phyloP scores from a whole-genome alignment of 1,284 basidiomycete genomes.

The Ceratobasidium sp. region DNA sequence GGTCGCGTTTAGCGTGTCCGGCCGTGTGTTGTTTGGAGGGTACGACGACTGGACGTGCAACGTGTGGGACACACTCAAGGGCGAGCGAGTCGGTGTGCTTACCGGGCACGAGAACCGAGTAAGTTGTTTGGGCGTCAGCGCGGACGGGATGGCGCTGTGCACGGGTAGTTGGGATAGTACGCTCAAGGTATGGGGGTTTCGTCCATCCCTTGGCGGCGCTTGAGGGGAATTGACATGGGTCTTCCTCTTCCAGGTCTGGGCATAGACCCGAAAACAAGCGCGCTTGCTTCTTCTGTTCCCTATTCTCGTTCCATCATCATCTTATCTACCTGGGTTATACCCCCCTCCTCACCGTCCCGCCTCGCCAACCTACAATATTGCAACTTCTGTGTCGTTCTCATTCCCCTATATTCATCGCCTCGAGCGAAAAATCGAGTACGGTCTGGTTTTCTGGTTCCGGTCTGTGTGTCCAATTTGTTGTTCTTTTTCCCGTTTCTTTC shows the following conservation, averaged over 20 bases:
- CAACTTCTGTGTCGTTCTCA: too few species aligned
- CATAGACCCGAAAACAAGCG: conserved; percentile 54
- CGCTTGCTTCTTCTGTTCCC: background rate
- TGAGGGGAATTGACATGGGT: background rate
- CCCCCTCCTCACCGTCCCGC: background rate
- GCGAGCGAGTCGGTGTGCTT: conserved; percentile 95
- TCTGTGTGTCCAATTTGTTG: conserved; percentile 14
- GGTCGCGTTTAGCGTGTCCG: conserved; percentile 97
- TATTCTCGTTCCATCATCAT: background rate
- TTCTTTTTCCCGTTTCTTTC: conserved; percentile 3
- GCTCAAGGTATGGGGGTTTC: conserved; percentile 78
- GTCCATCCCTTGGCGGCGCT: background rate
- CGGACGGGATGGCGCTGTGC: conserved; percentile 97
- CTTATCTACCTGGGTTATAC: conserved; percentile 17
- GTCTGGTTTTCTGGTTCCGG: background rate
- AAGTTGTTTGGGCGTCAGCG: conserved; percentile 94
- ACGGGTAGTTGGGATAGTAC: conserved; percentile 99
- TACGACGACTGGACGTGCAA: conserved; percentile 99
- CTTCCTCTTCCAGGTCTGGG: conserved; percentile 60
- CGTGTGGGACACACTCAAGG: conserved; percentile 99
- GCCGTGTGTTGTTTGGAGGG: conserved; percentile 96
- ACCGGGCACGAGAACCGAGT: conserved; percentile 98
- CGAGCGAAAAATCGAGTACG: conserved; percentile 11
- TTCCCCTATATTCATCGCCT: too few species aligned
- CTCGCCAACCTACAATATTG: background rate